These are phyloP conservation scores for Psilocybe sp. DNA, from an alignment of 768 basidiomycete genomes.

Conservation along the genomic window DNA sequence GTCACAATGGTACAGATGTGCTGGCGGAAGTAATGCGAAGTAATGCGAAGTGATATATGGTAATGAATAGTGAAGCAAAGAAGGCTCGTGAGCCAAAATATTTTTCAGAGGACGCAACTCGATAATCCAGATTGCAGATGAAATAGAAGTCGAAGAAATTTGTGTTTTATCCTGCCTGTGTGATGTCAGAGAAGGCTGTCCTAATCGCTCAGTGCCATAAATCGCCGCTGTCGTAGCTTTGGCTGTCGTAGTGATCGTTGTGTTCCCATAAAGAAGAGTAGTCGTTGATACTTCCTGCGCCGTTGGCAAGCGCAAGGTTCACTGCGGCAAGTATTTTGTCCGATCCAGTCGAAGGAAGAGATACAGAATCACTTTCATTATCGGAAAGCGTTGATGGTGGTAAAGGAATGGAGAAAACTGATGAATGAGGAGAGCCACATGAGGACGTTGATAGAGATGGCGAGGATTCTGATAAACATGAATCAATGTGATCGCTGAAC, in stretches of 20 bases:
- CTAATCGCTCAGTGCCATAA: constrained; percentile 18
- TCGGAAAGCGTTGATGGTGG: constrained; percentile 24
- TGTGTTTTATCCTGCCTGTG: too few species aligned
- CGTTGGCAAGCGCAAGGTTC: constrained; percentile 24
- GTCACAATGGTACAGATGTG: too few species aligned
- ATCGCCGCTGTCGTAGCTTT: constrained; percentile 18
- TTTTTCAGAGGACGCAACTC: too few species aligned
- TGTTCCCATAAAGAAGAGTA: constrained; percentile 20
- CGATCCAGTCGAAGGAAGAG: constrained; percentile 7
- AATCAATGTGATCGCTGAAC: background rate
- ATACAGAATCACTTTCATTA: constrained; percentile 18
- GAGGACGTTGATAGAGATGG: constrained; percentile 11
- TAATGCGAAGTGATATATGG: too few species aligned
- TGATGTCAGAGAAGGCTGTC: background rate
- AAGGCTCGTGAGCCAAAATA: too few species aligned
- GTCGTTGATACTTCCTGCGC: constrained; percentile 26
- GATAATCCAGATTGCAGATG: too few species aligned
- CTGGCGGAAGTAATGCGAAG: too few species aligned
- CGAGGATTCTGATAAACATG: background rate
- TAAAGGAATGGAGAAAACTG: constrained; percentile 12
- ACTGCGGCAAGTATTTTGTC: constrained; percentile 23
- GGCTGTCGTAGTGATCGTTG: constrained; percentile 16
- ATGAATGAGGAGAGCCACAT: constrained; percentile 14
- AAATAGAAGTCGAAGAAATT: too few species aligned
- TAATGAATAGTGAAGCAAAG: too few species aligned